Conservation (phyloP, 768 basidiomycete genomes). For the Rubroboletus satanas region DNA sequence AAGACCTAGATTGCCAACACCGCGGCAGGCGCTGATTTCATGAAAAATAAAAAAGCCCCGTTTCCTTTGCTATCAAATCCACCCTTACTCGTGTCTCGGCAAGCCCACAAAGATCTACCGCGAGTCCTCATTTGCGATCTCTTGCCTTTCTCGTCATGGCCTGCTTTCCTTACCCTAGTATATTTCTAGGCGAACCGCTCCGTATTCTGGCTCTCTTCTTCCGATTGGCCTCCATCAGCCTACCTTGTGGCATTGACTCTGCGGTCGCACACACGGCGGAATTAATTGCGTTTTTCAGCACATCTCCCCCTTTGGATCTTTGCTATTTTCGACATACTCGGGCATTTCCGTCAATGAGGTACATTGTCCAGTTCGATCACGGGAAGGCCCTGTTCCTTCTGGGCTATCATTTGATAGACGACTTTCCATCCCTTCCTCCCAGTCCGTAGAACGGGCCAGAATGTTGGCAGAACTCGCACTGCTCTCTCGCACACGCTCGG, state of each 20-base stretch:
- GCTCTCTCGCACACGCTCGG: neutral
- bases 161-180: slow-evolving; percentile 35
- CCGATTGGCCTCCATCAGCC: slow-evolving; percentile 46
- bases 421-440: slow-evolving; percentile 4
- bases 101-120: slow-evolving; percentile 23
- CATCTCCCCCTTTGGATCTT: slow-evolving; percentile 46
- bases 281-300: slow-evolving; percentile 33
- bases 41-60: slow-evolving; percentile 28
- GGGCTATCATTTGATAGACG: slow-evolving; percentile 19
- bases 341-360: slow-evolving; percentile 32
- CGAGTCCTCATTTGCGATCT: slow-evolving; percentile 17
- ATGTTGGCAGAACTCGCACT: slow-evolving; percentile 5
- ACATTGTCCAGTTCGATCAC: slow-evolving; percentile 30
- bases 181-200: slow-evolving; percentile 44
- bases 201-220: slow-evolving; percentile 37
- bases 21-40: slow-evolving; percentile 28
- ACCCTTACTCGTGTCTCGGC: slow-evolving; percentile 27
- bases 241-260: slow-evolving; percentile 38
- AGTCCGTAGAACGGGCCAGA: slow-evolving; percentile 5
- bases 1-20: slow-evolving; percentile 24
- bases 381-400: slow-evolving; percentile 9
- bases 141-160: slow-evolving; percentile 31
- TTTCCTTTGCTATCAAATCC: slow-evolving; percentile 28
- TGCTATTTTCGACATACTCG: slow-evolving; percentile 32
- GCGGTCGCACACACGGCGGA: slow-evolving; percentile 32